Conservation (phyloP, 495 filamentous ascomycete species). For the Tuber microsphaerosporum region DNA sequence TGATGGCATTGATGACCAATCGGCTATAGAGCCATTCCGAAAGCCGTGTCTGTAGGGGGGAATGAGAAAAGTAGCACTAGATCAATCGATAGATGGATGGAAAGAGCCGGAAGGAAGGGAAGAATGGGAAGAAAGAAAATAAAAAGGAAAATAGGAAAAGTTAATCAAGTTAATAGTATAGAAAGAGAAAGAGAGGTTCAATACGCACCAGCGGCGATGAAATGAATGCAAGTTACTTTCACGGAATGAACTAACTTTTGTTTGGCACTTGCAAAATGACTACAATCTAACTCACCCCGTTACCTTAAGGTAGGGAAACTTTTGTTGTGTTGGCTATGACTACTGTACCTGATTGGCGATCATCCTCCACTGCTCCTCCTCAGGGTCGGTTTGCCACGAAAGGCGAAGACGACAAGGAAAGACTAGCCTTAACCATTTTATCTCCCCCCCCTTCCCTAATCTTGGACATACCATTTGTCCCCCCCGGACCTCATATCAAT, state of each 20-base stretch:
- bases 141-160: conserved; percentile 11
- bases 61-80: conserved; percentile 14
- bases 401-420: conserved; percentile 11
- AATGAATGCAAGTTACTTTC: conserved; percentile 38
- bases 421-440: conserved; percentile 10
- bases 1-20: conserved; percentile 1
- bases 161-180: conserved; percentile 8
- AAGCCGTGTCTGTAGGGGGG: neutral
- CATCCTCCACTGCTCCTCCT: neutral
- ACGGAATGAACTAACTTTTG: neutral
- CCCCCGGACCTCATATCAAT: neutral
- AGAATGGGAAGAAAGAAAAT: neutral
- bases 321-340: neutral
- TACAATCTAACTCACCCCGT: conserved; percentile 42
- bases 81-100: conserved; percentile 23
- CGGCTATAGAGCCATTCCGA: conserved; percentile 5
- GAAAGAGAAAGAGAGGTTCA: conserved; percentile 28
- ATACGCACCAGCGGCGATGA: conserved; percentile 20
- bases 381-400: neutral
- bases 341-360: neutral
- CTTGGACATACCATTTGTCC: neutral
- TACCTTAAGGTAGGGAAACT: conserved; percentile 13
- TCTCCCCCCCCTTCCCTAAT: neutral
- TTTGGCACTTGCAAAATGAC: conserved; percentile 22
- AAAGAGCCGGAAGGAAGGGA: conserved; percentile 21